Conservation (phyloP, 2,329 filamentous ascomycete species). For the Chaetomiaceae sp. region DNA sequence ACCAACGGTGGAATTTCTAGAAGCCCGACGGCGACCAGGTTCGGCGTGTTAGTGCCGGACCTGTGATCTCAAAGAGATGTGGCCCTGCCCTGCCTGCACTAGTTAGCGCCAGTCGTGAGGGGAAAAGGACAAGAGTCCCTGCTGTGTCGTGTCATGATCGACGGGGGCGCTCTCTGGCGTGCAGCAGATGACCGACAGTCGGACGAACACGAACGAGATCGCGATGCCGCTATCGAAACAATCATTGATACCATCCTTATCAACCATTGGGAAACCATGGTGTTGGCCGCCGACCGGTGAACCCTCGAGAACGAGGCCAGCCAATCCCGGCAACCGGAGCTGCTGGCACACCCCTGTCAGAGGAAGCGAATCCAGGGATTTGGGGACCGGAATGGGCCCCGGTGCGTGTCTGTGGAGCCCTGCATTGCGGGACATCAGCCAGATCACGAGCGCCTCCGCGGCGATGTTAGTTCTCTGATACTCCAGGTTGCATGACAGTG, state of each 20-base stretch:
- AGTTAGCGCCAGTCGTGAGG: neutral
- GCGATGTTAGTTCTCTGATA: neutral
- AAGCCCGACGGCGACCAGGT: neutral
- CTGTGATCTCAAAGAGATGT: neutral
- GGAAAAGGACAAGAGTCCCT: neutral
- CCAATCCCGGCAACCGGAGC: neutral
- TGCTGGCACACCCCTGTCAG: neutral
- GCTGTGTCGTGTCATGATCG: too few species aligned
- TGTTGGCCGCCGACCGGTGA: conserved; percentile 4
- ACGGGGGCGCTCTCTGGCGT: neutral
- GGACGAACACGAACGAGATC: neutral
- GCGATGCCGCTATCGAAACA: neutral
- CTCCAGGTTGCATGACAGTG: neutral
- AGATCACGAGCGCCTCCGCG: too few species aligned
- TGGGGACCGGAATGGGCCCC: neutral
- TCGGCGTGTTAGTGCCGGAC: neutral
- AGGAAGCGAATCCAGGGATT: neutral
- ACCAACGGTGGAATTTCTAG: conserved; percentile 8
- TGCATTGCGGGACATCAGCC: too few species aligned
- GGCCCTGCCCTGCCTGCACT: neutral
- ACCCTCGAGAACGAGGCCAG: neutral
- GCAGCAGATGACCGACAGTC: neutral
- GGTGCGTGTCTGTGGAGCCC: neutral
- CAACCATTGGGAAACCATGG: neutral
- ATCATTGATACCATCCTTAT: neutral